phyloP scores from a whole-genome alignment of 2,329 filamentous ascomycete genomes.

The Cladosporium phlei region DNA sequence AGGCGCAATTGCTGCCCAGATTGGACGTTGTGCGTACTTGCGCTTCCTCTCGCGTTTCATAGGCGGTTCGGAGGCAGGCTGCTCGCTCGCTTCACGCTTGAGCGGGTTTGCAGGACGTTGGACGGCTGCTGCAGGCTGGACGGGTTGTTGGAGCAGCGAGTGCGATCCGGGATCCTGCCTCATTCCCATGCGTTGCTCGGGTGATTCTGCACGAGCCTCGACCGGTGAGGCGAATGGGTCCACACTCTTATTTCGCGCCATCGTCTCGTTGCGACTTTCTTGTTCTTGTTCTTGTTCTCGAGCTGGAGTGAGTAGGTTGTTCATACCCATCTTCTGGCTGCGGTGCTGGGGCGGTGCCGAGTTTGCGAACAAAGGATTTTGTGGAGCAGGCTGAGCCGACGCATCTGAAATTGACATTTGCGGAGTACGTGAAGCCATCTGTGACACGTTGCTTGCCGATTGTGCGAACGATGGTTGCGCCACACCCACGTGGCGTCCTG shows the following conservation, averaged over 20 bases:
- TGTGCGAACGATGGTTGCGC: constrained; percentile 17
- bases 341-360: constrained; percentile 22
- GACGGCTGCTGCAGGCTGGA: not conserved
- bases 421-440: constrained; percentile 17
- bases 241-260: constrained; percentile 4
- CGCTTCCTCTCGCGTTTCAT: constrained; percentile 27
- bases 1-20: constrained; percentile 30
- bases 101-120: not conserved
- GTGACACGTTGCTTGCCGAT: constrained; percentile 20
- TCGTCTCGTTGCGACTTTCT: not conserved
- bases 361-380: constrained; percentile 12
- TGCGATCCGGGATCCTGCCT: constrained; percentile 3
- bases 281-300: constrained; percentile 16
- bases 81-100: constrained; percentile 26
- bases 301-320: constrained; percentile 27
- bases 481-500: constrained; percentile 13
- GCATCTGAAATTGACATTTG: constrained; percentile 8
- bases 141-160: constrained; percentile 5
- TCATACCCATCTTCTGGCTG: constrained; percentile 27
- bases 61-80: constrained; percentile 21
- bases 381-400: constrained; percentile 5
- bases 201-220: not conserved
- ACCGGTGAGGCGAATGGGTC: not conserved
- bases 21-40: constrained; percentile 29
- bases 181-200: not conserved